Evolutionary conservation across 768 basidiomycete species (phyloP).

Genomic region (Leccinum boreale): DNA sequence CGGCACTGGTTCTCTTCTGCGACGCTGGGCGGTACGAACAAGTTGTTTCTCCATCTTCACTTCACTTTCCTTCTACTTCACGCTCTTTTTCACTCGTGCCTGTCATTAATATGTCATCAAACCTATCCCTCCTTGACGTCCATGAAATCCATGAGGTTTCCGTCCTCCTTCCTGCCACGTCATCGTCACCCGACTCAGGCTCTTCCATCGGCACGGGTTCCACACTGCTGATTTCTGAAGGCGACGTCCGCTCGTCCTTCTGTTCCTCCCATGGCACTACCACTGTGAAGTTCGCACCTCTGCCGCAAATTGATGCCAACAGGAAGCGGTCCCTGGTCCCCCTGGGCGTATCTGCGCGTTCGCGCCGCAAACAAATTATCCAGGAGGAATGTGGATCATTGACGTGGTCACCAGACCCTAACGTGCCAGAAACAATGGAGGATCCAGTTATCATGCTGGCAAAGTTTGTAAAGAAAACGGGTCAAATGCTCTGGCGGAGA

Average conservation of each 20-base stretch:
- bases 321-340: slow-evolving; percentile 48
- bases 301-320: slow-evolving; percentile 41
- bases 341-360: slow-evolving; percentile 50
- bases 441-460: slow-evolving; percentile 50
- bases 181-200: slow-evolving; percentile 15
- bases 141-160: slow-evolving; percentile 20
- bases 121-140: slow-evolving; percentile 4
- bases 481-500: slow-evolving; percentile 41
- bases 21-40: slow-evolving; percentile 15
- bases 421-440: slow-evolving; percentile 32
- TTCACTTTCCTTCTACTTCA: slow-evolving; percentile 22
- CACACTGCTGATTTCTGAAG: slow-evolving; percentile 6
- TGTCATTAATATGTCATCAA: slow-evolving; percentile 11
- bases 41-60: neutral
- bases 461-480: slow-evolving; percentile 47
- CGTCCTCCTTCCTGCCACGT: slow-evolving; percentile 1
- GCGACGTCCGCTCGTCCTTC: slow-evolving; percentile 13
- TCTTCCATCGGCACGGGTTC: slow-evolving; percentile 15
- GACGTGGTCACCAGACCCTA: slow-evolving; percentile 20
- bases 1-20: neutral
- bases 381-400: slow-evolving; percentile 20
- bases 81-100: slow-evolving; percentile 17
- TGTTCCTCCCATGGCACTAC: slow-evolving; percentile 18
- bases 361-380: slow-evolving; percentile 22
- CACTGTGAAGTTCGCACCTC: slow-evolving; percentile 35